A percentile compares a stretch with the other conserved stretches of the same genome.
phyloP scores from a whole-genome alignment of 805 yeast species.

The Kodamaea laetipori region DNA sequence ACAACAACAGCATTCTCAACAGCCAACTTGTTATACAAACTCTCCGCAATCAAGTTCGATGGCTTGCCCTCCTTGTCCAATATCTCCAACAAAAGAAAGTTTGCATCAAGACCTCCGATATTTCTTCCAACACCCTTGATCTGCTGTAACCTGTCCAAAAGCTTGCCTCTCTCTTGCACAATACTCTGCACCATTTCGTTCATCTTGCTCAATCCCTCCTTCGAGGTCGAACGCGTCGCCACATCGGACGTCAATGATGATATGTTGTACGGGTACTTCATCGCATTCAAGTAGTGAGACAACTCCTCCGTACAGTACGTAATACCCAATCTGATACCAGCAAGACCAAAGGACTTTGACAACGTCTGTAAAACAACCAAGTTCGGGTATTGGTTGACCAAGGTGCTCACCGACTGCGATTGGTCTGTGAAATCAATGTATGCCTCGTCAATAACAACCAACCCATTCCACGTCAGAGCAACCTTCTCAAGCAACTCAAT shows the following conservation, averaged over 20 bases:
- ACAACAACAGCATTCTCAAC: conserved; percentile 75
- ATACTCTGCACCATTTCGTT: conserved; percentile 51
- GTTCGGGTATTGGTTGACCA: conserved; percentile 80
- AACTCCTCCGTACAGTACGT: conserved; percentile 66
- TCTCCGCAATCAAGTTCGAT: conserved; percentile 63
- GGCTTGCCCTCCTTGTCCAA: conserved; percentile 65
- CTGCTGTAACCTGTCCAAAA: conserved; percentile 55
- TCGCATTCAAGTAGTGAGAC: conserved; percentile 71
- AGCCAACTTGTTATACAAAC: conserved; percentile 71
- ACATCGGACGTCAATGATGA: conserved; percentile 76
- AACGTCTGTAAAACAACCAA: conserved; percentile 88
- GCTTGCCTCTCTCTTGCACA: conserved; percentile 52
- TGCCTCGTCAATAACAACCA: conserved; percentile 91
- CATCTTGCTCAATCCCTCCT: conserved; percentile 60
- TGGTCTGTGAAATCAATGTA: conserved; percentile 73
- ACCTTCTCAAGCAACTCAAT: conserved; percentile 48
- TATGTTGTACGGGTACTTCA: conserved; percentile 96
- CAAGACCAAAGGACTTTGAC: conserved; percentile 94
- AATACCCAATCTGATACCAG: conserved; percentile 89
- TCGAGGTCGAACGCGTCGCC: conserved; percentile 71
- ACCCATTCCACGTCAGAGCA: conserved; percentile 62
- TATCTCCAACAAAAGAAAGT: conserved; percentile 76
- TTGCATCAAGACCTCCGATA: conserved; percentile 85
- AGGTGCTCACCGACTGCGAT: conserved; percentile 68
- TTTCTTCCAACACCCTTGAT: conserved; percentile 69